phyloP scores from a whole-genome alignment of 768 basidiomycete genomes.

The Kwoniella botswanensis region DNA sequence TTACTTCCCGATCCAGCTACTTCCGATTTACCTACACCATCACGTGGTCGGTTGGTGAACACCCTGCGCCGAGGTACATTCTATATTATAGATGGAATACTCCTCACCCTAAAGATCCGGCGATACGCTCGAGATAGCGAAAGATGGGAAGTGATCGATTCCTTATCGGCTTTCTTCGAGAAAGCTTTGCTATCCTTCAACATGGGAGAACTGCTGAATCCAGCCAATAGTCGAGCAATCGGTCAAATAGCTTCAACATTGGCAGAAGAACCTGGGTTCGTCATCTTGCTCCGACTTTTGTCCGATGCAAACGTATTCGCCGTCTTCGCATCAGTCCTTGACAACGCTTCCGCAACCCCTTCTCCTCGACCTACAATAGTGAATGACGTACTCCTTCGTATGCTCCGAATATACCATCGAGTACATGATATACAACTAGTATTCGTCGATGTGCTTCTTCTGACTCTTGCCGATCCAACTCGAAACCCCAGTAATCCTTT shows the following conservation, averaged over 20 bases:
- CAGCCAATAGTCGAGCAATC: constrained; percentile 46
- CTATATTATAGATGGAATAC: constrained; percentile 91
- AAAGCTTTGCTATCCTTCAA: constrained; percentile 80
- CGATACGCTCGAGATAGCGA: constrained; percentile 78
- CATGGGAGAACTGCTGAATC: constrained; percentile 71
- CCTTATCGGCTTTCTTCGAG: constrained; percentile 83
- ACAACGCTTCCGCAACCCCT: constrained; percentile 78
- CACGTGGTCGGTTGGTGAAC: constrained; percentile 63
- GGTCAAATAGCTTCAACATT: constrained; percentile 51
- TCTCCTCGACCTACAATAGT: constrained; percentile 63
- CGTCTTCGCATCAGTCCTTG: constrained; percentile 76
- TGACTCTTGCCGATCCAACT: constrained; percentile 67
- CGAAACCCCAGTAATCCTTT: constrained; percentile 61
- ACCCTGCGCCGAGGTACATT: constrained; percentile 77
- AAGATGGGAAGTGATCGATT: constrained; percentile 83
- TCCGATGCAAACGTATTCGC: constrained; percentile 74
- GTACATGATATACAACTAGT: constrained; percentile 83
- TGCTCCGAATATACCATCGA: constrained; percentile 79
- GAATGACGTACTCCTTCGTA: constrained; percentile 74
- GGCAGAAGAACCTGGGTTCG: constrained; percentile 79
- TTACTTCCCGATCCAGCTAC: constrained; percentile 62
- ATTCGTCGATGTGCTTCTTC: constrained; percentile 85
- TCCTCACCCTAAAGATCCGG: constrained; percentile 73
- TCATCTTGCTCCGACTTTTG: constrained; percentile 78
- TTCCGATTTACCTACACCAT: constrained; percentile 56